Conservation (phyloP, 2,329 filamentous ascomycete species). For the Pseudogymnoascus sp. region DNA sequence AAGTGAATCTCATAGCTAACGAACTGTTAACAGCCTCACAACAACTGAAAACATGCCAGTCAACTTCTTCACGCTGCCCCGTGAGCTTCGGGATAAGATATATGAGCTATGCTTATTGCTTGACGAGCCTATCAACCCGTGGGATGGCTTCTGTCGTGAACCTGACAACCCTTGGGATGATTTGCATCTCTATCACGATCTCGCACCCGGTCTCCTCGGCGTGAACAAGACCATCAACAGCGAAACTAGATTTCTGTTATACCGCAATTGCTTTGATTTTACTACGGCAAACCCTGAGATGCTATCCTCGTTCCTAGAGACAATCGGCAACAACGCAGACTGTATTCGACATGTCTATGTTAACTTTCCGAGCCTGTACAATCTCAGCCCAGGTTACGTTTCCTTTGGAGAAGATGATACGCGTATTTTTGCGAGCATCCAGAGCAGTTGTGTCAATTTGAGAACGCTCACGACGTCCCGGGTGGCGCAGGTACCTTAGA, state of each 20-base stretch:
- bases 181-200: no score
- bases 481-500: no score
- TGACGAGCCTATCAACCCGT: neutral
- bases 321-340: conserved; percentile 20
- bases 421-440: conserved; percentile 12
- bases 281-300: neutral
- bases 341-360: conserved; percentile 16
- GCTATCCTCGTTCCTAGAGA: conserved; percentile 1
- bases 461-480: conserved; percentile 15
- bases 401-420: conserved; percentile 11
- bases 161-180: no score
- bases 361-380: conserved; percentile 16
- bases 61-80: conserved; percentile 11
- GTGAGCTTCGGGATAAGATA: conserved; percentile 11
- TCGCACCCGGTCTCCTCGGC: conserved; percentile 12
- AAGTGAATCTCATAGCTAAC: no score
- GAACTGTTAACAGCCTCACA: no score
- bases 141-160: no score
- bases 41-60: neutral
- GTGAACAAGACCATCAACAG: conserved; percentile 18
- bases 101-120: conserved; percentile 10
- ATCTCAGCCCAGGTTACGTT: conserved; percentile 11
- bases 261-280: conserved; percentile 21
- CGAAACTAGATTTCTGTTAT: conserved; percentile 21
- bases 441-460: conserved; percentile 17